Evolutionary conservation across 2,329 filamentous ascomycete species (phyloP), one percentile per base, ranked within the genome.

Genomic region (Neophaeococcomyces aloes): DNA sequence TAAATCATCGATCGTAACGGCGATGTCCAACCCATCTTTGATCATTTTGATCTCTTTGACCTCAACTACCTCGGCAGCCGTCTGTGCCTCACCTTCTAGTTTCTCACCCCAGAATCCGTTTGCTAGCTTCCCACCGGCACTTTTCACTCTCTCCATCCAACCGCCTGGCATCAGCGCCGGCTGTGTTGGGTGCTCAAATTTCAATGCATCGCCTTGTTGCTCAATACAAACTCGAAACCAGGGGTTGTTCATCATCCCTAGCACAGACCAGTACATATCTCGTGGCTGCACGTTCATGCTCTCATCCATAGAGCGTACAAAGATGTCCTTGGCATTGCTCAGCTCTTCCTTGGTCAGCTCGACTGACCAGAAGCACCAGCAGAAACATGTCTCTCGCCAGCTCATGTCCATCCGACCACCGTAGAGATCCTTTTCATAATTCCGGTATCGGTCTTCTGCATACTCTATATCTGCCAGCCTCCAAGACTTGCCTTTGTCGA

Each of bases 211-310:
- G 0, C 69, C 71, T 47, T 88, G 79, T 44, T 79, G 79, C 41
- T 78, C 75, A 43, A 95, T 83, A 2, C 79, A 76, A 1, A 95
- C 75, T 4, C 88, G 74, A 61, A 83, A 95, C 88, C 88, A 95
- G 0, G 86, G 84, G 55, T 94, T 94, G 64, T 94, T 94, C 88
- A 95, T 94, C 88, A 95, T 95, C 0, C 88, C 87, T 30, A 94
- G 67, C 2, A 94, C 86, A 48, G 79, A 87, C 88, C 88, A 95
- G 65, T 94, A 94, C 85, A 94, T 91, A 56, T 95, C 88, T 48
- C 85, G 74, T 3, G 88, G 88, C 59, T 94, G 86, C 0, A 85
- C 69, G 62, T 83, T 85, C 76, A 94, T 81, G 43, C 81, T 76
- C 52, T 94, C 88, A 54, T 95, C 88, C 86, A 94, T 94, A 3